Conservation (phyloP, 1,284 basidiomycete species). For the Tilletia caries region DNA sequence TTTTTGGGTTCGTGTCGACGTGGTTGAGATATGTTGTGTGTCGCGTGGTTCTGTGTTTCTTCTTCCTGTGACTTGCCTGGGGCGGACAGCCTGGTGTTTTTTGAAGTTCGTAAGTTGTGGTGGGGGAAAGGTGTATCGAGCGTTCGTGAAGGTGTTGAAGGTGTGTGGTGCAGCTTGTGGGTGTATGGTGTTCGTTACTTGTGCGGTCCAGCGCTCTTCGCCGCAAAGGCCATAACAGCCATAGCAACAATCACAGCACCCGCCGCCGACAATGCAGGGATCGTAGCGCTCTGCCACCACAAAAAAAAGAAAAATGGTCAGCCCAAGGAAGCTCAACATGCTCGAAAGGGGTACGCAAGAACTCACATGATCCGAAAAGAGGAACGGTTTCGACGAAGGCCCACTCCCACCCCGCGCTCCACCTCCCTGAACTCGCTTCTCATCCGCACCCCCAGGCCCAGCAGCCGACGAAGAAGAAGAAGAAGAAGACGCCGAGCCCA, state of each 20-base stretch:
- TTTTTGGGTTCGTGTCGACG: no score
- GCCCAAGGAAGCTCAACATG: neutral
- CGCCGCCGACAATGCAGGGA: constrained; percentile 1
- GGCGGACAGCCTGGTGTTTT: no score
- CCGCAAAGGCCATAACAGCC: constrained; percentile 8
- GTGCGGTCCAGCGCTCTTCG: constrained; percentile 10
- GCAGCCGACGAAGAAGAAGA: no score
- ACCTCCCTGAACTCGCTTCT: neutral
- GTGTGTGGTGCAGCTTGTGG: no score
- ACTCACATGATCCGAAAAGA: constrained; percentile 12
- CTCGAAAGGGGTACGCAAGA: neutral
- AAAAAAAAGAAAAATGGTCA: neutral
- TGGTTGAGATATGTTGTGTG: no score
- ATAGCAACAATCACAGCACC: constrained; percentile 8
- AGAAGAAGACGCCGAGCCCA: neutral
- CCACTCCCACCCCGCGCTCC: neutral
- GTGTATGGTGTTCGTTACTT: constrained; percentile 1
- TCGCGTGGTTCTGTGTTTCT: no score
- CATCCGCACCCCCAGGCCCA: neutral
- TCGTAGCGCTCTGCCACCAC: neutral
- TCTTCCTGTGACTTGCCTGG: no score
- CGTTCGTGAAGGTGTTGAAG: no score
- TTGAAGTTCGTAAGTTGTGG: no score
- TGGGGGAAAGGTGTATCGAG: no score
- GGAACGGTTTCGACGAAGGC: neutral